phyloP scores from a whole-genome alignment of 176 grass and related monocot species.

The Ananas comosus region DNA sequence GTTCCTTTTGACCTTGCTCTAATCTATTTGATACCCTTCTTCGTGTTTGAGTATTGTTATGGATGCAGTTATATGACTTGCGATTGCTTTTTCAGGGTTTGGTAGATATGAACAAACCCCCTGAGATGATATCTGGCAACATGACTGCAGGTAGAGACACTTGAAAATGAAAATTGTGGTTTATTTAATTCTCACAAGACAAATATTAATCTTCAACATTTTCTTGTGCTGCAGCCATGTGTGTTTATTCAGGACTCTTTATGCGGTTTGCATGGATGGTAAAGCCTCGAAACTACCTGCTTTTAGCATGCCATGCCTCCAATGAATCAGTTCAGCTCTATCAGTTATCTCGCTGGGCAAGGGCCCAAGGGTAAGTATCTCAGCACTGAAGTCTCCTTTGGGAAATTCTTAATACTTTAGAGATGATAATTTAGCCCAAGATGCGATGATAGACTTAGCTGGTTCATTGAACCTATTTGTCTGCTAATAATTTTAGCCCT shows the following conservation, averaged over 20 bases:
- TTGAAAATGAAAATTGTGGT: background rate
- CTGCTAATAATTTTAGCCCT: too few species aligned
- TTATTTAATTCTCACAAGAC: background rate
- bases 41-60: background rate
- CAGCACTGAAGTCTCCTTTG: background rate
- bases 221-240: slow-evolving; percentile 52
- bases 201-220: background rate
- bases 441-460: too few species aligned
- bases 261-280: slow-evolving; percentile 98
- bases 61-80: background rate
- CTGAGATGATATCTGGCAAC: slow-evolving; percentile 81
- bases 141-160: slow-evolving; percentile 62
- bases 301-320: slow-evolving; percentile 69
- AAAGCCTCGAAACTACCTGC: slow-evolving; percentile 73
- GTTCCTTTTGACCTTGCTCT: background rate
- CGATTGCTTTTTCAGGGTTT: slow-evolving; percentile 45
- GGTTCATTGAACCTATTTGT: too few species aligned
- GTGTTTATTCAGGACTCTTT: slow-evolving; percentile 68
- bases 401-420: background rate
- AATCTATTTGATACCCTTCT: background rate
- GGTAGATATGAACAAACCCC: slow-evolving; percentile 62
- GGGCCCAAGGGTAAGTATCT: slow-evolving; percentile 41
- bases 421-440: background rate
- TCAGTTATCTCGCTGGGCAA: slow-evolving; percentile 71
- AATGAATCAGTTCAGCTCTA: slow-evolving; percentile 87